A percentile compares a stretch with the other conserved stretches of the same genome.
Evolutionary conservation across 306 rosid species (phyloP).

Genomic region (Pueraria montana): DNA sequence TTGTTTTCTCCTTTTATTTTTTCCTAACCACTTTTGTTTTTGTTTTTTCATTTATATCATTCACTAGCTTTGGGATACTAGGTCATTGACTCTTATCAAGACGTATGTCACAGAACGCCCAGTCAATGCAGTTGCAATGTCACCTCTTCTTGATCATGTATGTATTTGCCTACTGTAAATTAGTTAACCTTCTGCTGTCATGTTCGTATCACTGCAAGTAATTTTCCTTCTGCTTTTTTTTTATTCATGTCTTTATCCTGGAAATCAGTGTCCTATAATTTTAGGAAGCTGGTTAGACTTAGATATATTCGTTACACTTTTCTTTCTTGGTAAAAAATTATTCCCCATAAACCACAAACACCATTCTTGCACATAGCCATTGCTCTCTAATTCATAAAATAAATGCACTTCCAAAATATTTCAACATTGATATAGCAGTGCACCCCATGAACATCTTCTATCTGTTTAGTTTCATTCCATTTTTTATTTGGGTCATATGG

Average conservation of each 20-base stretch:
- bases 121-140: conserved; percentile 92
- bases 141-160: conserved; percentile 96
- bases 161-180: conserved; percentile 40
- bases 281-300: not conserved
- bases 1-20: no score
- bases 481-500: not conserved
- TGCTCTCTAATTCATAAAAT: not conserved
- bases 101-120: conserved; percentile 90
- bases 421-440: no score
- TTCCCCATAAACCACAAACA: not conserved
- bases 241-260: conserved; percentile 19
- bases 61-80: conserved; percentile 76
- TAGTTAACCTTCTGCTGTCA: not conserved
- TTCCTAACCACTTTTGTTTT: no score
- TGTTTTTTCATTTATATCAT: no score
- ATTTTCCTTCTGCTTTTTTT: conserved; percentile 2
- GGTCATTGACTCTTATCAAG: conserved; percentile 88
- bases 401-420: not conserved
- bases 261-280: not conserved
- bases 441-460: no score
- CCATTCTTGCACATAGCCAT: not conserved
- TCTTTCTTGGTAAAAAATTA: not conserved
- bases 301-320: not conserved
- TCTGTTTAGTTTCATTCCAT: conserved; percentile 7
- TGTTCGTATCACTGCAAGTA: not conserved